Percentiles rank a stretch among this genome's conserved stretches.
These are phyloP conservation scores for Russula olivacea DNA, from an alignment of 768 basidiomycete species.

Conservation along the genomic window DNA sequence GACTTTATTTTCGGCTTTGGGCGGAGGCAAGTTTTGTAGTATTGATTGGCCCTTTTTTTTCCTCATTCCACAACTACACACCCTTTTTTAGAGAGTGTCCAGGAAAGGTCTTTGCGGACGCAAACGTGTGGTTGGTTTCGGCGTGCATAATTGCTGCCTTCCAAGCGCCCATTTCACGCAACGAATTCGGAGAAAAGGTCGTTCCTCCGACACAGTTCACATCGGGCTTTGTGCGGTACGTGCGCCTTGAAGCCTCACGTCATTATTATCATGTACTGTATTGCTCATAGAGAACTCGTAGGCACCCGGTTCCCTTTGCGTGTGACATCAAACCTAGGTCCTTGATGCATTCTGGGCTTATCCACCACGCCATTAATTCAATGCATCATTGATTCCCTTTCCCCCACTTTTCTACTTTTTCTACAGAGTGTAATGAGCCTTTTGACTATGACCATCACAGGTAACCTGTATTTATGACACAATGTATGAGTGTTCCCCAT, in stretches of 20 bases:
- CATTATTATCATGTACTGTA: background rate
- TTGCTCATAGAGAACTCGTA: constrained; percentile 2
- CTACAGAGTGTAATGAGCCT: background rate
- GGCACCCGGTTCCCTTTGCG: constrained; percentile 26
- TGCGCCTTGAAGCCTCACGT: background rate
- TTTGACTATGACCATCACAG: background rate
- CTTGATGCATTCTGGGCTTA: constrained; percentile 2
- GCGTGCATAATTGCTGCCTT: constrained; percentile 23
- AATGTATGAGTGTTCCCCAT: background rate
- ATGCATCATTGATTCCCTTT: background rate
- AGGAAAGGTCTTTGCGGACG: constrained; percentile 24
- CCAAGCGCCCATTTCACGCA: constrained; percentile 7
- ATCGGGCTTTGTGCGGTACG: constrained; percentile 25
- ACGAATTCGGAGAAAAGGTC: constrained; percentile 20
- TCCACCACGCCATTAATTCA: constrained; percentile 6
- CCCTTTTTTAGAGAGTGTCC: constrained; percentile 18
- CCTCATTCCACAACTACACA: background rate
- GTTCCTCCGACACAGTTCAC: constrained; percentile 15
- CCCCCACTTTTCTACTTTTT: background rate
- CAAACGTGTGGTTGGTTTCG: constrained; percentile 23
- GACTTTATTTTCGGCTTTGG: constrained; percentile 25
- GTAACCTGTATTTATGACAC: background rate
- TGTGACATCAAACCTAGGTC: constrained; percentile 28
- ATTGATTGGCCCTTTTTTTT: background rate
- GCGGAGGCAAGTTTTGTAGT: constrained; percentile 15